These are phyloP conservation scores for Aspergillus chevalieri DNA, from an alignment of 2,329 filamentous ascomycete species.

Conservation along the genomic window DNA sequence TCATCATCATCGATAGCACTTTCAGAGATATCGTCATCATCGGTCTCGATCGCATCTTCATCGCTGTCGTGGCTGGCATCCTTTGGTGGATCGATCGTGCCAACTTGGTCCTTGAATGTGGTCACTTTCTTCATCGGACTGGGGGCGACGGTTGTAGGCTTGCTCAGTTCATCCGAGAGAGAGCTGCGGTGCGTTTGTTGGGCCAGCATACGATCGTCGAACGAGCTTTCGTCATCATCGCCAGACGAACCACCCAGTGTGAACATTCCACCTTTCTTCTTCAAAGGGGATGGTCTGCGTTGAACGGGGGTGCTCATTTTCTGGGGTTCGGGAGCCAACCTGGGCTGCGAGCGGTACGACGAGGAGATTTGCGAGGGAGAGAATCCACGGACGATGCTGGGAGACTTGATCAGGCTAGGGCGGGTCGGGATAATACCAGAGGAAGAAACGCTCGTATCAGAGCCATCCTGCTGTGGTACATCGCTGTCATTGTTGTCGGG, in stretches of 20 bases:
- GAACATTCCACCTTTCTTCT: conserved; percentile 63
- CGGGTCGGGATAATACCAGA: conserved; percentile 36
- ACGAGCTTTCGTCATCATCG: conserved; percentile 74
- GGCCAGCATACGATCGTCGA: conserved; percentile 55
- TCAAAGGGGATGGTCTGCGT: conserved; percentile 47
- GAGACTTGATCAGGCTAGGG: conserved; percentile 49
- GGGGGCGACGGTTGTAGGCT: conserved; percentile 26
- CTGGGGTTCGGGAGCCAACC: conserved; percentile 45
- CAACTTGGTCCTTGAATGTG: conserved; percentile 73
- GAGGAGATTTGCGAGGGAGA: conserved; percentile 68
- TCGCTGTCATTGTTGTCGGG: conserved; percentile 42
- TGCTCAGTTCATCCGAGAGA: conserved; percentile 49
- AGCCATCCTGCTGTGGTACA: conserved; percentile 37
- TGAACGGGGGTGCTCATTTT: conserved; percentile 58
- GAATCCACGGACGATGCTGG: conserved; percentile 79
- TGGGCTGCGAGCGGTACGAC: conserved; percentile 58
- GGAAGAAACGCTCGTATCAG: conserved; percentile 59
- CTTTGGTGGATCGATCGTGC: conserved; percentile 47
- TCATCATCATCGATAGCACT: conserved; percentile 73
- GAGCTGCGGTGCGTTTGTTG: conserved; percentile 48
- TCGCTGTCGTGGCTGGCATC: conserved; percentile 47
- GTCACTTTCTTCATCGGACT: conserved; percentile 63
- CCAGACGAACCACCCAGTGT: conserved; percentile 77
- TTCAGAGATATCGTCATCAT: conserved; percentile 64
- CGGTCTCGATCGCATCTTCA: conserved; percentile 55